Conservation (phyloP, 108 stramenopile species). For the Nitzschia putrida region DNA sequence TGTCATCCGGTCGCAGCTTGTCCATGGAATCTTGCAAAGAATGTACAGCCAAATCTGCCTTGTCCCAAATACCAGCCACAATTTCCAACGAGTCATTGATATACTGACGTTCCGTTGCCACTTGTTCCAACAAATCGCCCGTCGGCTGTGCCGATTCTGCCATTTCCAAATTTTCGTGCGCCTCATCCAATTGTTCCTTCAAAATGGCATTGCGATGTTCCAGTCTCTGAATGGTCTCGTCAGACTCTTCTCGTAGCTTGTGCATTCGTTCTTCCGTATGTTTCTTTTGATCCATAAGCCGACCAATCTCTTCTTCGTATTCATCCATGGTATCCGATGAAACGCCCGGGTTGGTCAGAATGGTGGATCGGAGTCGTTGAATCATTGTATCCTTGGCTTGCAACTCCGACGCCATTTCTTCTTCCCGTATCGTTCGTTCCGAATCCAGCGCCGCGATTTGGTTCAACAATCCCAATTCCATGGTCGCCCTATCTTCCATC, state of each 20-base stretch:
- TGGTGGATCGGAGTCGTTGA: slow-evolving; percentile 4
- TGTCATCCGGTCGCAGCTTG: slow-evolving; percentile 24
- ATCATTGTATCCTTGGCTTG: slow-evolving; percentile 25
- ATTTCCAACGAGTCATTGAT: slow-evolving; percentile 29
- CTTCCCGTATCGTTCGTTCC: slow-evolving; percentile 31
- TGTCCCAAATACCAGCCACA: slow-evolving; percentile 39
- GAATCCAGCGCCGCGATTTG: slow-evolving; percentile 60
- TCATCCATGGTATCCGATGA: slow-evolving; percentile 6
- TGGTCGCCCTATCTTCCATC: slow-evolving; percentile 56
- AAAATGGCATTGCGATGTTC: slow-evolving; percentile 29
- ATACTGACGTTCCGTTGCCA: slow-evolving; percentile 37
- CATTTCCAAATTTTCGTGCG: slow-evolving; percentile 25
- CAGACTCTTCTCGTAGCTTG: slow-evolving; percentile 3
- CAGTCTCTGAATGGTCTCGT: slow-evolving; percentile 20
- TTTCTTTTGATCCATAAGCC: slow-evolving; percentile 7
- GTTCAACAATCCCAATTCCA: slow-evolving; percentile 69
- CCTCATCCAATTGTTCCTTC: slow-evolving; percentile 20
- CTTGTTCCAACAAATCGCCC: slow-evolving; percentile 8
- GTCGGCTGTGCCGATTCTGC: slow-evolving; percentile 9
- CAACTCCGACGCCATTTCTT: slow-evolving; percentile 14
- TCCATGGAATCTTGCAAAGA: slow-evolving; percentile 33
- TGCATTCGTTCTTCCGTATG: background rate
- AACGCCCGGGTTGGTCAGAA: background rate
- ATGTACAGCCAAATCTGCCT: slow-evolving; percentile 32
- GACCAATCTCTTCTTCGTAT: slow-evolving; percentile 16